Conservation (phyloP, 805 yeast genomes). For the Wickerhamomyces canadensis region DNA sequence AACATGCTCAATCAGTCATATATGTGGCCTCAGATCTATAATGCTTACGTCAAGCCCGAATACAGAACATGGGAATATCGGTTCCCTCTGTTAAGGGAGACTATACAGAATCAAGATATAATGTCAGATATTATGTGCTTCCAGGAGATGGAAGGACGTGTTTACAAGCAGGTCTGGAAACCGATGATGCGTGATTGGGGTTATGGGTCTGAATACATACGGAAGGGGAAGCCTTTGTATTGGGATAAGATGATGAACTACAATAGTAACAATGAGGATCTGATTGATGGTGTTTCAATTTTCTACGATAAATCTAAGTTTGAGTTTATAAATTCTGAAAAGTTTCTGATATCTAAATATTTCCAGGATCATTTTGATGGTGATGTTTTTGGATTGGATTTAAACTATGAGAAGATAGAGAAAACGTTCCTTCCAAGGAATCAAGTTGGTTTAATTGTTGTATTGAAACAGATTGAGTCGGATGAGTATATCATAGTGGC, state of each 20-base stretch:
- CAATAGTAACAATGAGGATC: slow-evolving; percentile 30
- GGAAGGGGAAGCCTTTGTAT: slow-evolving; percentile 46
- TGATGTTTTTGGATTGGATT: slow-evolving; percentile 7
- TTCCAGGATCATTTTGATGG: slow-evolving; percentile 4
- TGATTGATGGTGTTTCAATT: slow-evolving; percentile 56
- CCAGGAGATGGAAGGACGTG: slow-evolving; percentile 43
- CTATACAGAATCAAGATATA: slow-evolving; percentile 28
- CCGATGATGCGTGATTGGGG: slow-evolving; percentile 27
- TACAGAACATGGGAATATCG: slow-evolving; percentile 46
- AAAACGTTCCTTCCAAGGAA: slow-evolving; percentile 20
- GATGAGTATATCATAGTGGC: slow-evolving; percentile 38
- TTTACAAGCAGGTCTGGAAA: slow-evolving; percentile 37
- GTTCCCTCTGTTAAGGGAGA: slow-evolving; percentile 35
- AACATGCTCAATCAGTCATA: slow-evolving; percentile 50
- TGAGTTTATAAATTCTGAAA: slow-evolving; percentile 30
- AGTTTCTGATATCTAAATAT: slow-evolving; percentile 26
- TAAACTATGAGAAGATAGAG: neutral
- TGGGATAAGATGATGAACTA: no score
- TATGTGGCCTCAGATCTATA: slow-evolving; percentile 53
- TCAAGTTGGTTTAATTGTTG: slow-evolving; percentile 51
- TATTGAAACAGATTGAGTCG: slow-evolving; percentile 38
- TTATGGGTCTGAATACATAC: slow-evolving; percentile 42
- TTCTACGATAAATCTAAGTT: slow-evolving; percentile 46
- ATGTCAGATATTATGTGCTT: slow-evolving; percentile 54
- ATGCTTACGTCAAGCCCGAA: slow-evolving; percentile 40